A percentile compares a stretch with the other conserved stretches of the same genome.
These are phyloP conservation scores for Penicillium sp. DNA, from an alignment of 2,329 filamentous ascomycete genomes.

Conservation along the genomic window DNA sequence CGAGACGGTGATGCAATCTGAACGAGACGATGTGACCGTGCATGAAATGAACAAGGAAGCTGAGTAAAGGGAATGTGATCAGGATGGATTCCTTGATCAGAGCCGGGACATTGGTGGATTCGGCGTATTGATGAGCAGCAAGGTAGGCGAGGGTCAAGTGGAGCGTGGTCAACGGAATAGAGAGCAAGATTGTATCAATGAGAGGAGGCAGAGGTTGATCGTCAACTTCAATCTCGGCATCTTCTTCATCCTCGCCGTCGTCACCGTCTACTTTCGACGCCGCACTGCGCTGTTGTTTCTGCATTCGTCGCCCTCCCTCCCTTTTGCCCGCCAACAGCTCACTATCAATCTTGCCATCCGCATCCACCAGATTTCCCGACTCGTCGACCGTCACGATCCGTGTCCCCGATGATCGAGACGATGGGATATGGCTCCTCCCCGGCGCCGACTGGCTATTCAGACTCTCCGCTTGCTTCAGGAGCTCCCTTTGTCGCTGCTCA, in stretches of 20 bases:
- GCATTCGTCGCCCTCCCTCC: slow-evolving; percentile 4
- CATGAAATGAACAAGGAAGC: slow-evolving; percentile 40
- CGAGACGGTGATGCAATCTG: slow-evolving; percentile 5
- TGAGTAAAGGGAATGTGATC: slow-evolving; percentile 39
- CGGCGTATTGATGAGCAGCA: slow-evolving; percentile 43
- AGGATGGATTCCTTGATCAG: slow-evolving; percentile 33
- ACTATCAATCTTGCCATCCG: slow-evolving; percentile 13
- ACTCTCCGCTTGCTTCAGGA: slow-evolving; percentile 15
- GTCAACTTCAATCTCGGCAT: slow-evolving; percentile 10
- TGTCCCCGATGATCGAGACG: slow-evolving; percentile 13
- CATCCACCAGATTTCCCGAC: slow-evolving; percentile 17
- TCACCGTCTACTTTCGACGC: not conserved
- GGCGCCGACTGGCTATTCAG: not conserved
- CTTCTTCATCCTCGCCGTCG: slow-evolving; percentile 9
- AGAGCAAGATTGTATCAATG: slow-evolving; percentile 41
- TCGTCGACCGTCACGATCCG: slow-evolving; percentile 34
- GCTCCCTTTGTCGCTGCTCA: slow-evolving; percentile 36
- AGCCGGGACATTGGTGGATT: slow-evolving; percentile 29
- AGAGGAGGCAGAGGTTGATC: slow-evolving; percentile 31
- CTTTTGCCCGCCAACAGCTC: slow-evolving; percentile 3
- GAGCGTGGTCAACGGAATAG: slow-evolving; percentile 38
- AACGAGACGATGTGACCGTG: slow-evolving; percentile 41
- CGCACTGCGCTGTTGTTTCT: not conserved
- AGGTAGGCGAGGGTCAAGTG: slow-evolving; percentile 43
- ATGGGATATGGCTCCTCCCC: slow-evolving; percentile 2